Evolutionary conservation across 352 stramenopile species (phyloP).

Genomic region (Pythium aristosporum): DNA sequence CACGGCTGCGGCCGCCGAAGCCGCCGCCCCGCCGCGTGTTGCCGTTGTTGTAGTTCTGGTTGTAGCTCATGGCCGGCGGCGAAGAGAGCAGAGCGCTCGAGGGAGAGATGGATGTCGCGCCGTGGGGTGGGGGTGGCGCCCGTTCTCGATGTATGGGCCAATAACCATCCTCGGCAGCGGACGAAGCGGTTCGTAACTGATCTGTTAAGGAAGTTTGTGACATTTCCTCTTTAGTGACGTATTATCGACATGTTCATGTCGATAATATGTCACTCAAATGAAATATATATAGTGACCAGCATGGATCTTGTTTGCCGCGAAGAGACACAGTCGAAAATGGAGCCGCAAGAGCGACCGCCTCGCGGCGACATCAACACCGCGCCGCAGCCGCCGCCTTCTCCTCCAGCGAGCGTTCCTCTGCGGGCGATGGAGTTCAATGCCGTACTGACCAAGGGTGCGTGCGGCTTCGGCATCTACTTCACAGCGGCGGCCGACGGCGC

Average conservation of each 20-base stretch:
- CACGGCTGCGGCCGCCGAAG: slow-evolving; percentile 63
- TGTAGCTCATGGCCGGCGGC: slow-evolving; percentile 55
- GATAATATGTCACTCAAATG: neutral
- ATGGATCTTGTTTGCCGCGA: neutral
- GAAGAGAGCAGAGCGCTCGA: neutral
- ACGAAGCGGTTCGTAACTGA: neutral
- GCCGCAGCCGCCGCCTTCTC: neutral
- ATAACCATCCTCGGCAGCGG: neutral
- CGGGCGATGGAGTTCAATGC: slow-evolving; percentile 37
- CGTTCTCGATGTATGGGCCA: neutral
- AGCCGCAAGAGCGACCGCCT: neutral
- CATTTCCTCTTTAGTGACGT: neutral
- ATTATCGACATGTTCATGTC: too few species aligned
- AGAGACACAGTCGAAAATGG: neutral
- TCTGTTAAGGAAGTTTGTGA: slow-evolving; percentile 6
- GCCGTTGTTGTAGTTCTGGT: slow-evolving; percentile 40
- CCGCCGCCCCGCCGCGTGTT: slow-evolving; percentile 40
- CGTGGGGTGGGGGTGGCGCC: neutral
- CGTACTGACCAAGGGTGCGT: slow-evolving; percentile 51
- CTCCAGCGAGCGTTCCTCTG: neutral
- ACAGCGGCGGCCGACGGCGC: slow-evolving; percentile 27
- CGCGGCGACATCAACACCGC: neutral
- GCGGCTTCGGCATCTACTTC: slow-evolving; percentile 79
- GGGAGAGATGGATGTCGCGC: neutral
- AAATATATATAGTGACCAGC: neutral